phyloP scores from a whole-genome alignment of 371 early-diverging fungal genomes.

The Basidiobolus heterosporus region DNA sequence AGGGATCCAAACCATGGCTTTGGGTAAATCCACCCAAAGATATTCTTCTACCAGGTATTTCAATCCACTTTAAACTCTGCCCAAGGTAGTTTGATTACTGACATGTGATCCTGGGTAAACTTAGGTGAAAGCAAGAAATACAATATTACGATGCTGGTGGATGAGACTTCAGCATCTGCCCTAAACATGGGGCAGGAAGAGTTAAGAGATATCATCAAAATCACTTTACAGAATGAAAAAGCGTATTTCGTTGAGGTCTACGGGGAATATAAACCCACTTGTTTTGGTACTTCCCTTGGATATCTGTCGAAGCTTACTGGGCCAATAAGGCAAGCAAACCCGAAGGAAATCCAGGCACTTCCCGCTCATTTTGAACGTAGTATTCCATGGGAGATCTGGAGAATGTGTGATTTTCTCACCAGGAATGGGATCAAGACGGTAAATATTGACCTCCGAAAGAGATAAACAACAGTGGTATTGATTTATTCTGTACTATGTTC shows the following conservation, averaged over 20 bases:
- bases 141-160: constrained; percentile 48
- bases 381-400: constrained; percentile 65
- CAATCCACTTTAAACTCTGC: too few species aligned
- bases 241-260: constrained; percentile 66
- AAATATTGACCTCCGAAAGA: constrained; percentile 1
- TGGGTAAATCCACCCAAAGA: constrained; percentile 42
- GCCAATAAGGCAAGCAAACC: constrained; percentile 17
- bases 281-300: constrained; percentile 54
- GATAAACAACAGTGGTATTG: neutral
- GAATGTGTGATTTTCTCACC: constrained; percentile 62
- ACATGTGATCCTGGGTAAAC: too few species aligned
- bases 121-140: neutral
- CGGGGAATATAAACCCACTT: constrained; percentile 51
- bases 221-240: constrained; percentile 61
- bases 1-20: constrained; percentile 45
- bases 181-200: constrained; percentile 46
- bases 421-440: constrained; percentile 38
- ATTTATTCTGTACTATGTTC: neutral
- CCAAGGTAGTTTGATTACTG: too few species aligned
- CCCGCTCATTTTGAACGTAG: constrained; percentile 24
- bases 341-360: neutral
- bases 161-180: constrained; percentile 33
- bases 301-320: constrained; percentile 32
- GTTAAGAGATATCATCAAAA: constrained; percentile 60
- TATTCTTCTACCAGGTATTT: constrained; percentile 43